These are phyloP conservation scores for Microcyclospora tardicrescens DNA, from an alignment of 2,329 filamentous ascomycete species.

Conservation along the genomic window DNA sequence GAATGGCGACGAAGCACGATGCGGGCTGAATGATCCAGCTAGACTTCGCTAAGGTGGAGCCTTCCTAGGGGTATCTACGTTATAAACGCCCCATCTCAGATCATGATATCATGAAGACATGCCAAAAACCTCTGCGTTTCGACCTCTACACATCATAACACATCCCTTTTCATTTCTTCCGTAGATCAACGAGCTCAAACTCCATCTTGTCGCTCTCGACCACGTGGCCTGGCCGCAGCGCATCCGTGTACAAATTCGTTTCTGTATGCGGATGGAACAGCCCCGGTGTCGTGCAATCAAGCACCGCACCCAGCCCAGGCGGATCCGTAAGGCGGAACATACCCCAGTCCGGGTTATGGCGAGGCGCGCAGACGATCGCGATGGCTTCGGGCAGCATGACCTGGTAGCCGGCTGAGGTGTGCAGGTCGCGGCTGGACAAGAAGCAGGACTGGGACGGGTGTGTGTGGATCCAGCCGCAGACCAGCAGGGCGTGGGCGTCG, in stretches of 20 bases:
- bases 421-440: slow-evolving; percentile 86
- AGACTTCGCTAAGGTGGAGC: too few relatives aligned
- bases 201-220: slow-evolving; percentile 43
- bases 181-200: slow-evolving; percentile 55
- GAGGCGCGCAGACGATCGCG: slow-evolving; percentile 89
- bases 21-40: too few relatives aligned
- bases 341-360: slow-evolving; percentile 64
- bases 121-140: too few relatives aligned
- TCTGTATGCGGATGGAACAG: slow-evolving; percentile 71
- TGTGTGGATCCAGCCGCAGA: slow-evolving; percentile 95
- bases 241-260: slow-evolving; percentile 65
- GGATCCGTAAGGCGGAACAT: slow-evolving; percentile 90
- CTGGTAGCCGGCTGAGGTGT: slow-evolving; percentile 90
- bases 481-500: slow-evolving; percentile 66
- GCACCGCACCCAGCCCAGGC: slow-evolving; percentile 72
- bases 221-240: slow-evolving; percentile 45
- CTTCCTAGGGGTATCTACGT: too few relatives aligned
- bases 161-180: slow-evolving; percentile 12
- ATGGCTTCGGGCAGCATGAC: slow-evolving; percentile 94
- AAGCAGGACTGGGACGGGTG: slow-evolving; percentile 96
- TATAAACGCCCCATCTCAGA: too few relatives aligned
- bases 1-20: too few relatives aligned
- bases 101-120: too few relatives aligned
- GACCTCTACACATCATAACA: neutral
- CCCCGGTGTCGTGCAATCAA: slow-evolving; percentile 62